Evolutionary conservation across 75 land plant species (phyloP), one percentile per base, ranked within the genome.

Genomic region (Gnetum montanum): DNA sequence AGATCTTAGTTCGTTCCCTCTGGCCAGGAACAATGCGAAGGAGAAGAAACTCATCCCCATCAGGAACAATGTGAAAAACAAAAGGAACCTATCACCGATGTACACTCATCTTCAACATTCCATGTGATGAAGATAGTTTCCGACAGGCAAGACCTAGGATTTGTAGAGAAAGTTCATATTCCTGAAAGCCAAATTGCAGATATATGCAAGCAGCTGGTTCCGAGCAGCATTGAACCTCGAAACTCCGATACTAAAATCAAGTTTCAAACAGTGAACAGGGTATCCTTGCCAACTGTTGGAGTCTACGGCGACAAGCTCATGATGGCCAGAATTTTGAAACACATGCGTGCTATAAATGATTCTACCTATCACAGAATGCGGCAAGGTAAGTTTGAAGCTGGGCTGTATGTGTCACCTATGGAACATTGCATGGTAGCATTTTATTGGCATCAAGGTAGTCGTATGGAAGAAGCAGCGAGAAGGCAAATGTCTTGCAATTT

Each of bases 401-500:
- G 70, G 6, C 28, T 67, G 25, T 61, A 67, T 22, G 64, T 31
- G 15, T n/a, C 23, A 15, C 15, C 52, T 41, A 38, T 25, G 16
- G 16, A 67, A 24, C 23, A 51, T 20, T 28, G 28, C 1, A 1
- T 67, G 3, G 20, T 31, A 25, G 37, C 61, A 31, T 61, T 67
- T 23, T 67, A 67, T 46, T 67, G 58, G 70, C 67, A 67, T 47
- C 37, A 51, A 22, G 65, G 56, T 5, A 7, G 8, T 1, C 29
- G 19, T 16, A 13, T 67, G 23, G 13, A 43, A 25, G 47, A 67
- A 31, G 68, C 61, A n/a, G n/a, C 53, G 1, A 58, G 69, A 34
- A 71, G 66, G 20, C 54, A 71, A 12, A 54, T 71, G 36, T 59
- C 74, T 6, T 71, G 74, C 59, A 71, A 65, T 43, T 71, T 71